These are phyloP conservation scores for Piloderma croceum DNA, from an alignment of 768 basidiomycete species.

Conservation along the genomic window DNA sequence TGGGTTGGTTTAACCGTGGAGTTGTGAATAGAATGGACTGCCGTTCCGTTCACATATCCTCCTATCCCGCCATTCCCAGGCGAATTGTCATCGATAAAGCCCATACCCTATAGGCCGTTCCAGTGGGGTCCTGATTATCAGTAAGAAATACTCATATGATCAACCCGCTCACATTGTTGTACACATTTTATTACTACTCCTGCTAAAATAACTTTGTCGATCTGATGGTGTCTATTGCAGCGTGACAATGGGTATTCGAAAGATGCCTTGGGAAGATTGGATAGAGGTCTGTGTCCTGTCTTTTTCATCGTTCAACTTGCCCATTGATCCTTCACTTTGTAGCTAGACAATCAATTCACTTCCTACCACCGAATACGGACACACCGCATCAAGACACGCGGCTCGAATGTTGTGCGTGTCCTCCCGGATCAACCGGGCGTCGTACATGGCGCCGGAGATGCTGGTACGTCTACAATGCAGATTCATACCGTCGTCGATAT, in stretches of 20 bases:
- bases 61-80: slow-evolving; percentile 34
- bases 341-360: slow-evolving; percentile 57
- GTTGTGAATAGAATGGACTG: slow-evolving; percentile 43
- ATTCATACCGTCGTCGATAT: slow-evolving; percentile 23
- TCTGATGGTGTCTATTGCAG: slow-evolving; percentile 24
- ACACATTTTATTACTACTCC: slow-evolving; percentile 1
- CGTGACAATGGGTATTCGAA: slow-evolving; percentile 64
- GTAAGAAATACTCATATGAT: slow-evolving; percentile 31
- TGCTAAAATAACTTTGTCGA: neutral
- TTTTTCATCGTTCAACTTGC: neutral
- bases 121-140: slow-evolving; percentile 52
- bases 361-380: slow-evolving; percentile 52
- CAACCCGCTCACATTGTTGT: neutral
- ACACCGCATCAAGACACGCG: slow-evolving; percentile 49
- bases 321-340: slow-evolving; percentile 1
- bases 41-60: slow-evolving; percentile 48
- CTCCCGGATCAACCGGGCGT: slow-evolving; percentile 41
- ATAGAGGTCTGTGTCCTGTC: slow-evolving; percentile 47
- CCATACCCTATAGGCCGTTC: slow-evolving; percentile 63
- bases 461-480: slow-evolving; percentile 14
- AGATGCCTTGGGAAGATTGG: slow-evolving; percentile 69
- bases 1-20: neutral
- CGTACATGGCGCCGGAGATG: slow-evolving; percentile 22
- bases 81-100: slow-evolving; percentile 40
- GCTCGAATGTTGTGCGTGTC: slow-evolving; percentile 42